Percentiles rank a stretch among this genome's conserved stretches.
These are phyloP conservation scores for Brassica rapa DNA, from an alignment of 345 rosid genomes.

Conservation along the genomic window DNA sequence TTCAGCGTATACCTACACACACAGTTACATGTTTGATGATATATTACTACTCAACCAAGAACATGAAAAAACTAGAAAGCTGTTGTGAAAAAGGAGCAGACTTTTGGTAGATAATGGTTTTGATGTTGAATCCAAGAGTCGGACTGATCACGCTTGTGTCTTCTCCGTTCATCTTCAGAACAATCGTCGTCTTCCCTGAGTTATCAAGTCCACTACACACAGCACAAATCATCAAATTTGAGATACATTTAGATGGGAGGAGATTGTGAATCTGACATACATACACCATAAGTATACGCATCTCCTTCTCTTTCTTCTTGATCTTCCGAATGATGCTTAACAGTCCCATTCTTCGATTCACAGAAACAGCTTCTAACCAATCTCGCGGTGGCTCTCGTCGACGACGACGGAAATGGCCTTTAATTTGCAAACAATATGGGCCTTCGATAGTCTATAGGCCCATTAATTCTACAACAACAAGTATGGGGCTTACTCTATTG, in stretches of 20 bases:
- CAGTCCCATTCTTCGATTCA: conserved; percentile 38
- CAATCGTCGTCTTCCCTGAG: conserved; percentile 88
- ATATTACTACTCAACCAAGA: conserved; percentile 11
- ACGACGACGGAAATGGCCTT: background rate
- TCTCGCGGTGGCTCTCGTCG: background rate
- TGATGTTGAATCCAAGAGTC: conserved; percentile 93
- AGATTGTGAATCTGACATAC: conserved; percentile 43
- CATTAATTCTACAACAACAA: background rate
- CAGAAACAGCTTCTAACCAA: background rate
- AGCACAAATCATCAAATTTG: background rate
- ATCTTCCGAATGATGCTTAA: conserved; percentile 76
- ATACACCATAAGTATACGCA: conserved; percentile 97
- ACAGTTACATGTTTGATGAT: conserved; percentile 9
- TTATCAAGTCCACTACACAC: conserved; percentile 42
- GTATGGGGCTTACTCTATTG: background rate
- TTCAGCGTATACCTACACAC: conserved; percentile 67
- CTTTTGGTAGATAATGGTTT: conserved; percentile 77
- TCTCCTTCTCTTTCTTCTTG: conserved; percentile 91
- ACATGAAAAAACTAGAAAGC: background rate
- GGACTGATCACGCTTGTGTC: conserved; percentile 90
- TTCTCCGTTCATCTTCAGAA: conserved; percentile 91
- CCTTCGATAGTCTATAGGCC: background rate
- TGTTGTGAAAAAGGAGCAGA: conserved; percentile 11
- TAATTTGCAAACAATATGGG: background rate
- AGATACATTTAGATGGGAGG: background rate